Evolutionary conservation across 164 flowering plant genomes (phyloP).

Genomic region (Paratinospora sagittata): DNA sequence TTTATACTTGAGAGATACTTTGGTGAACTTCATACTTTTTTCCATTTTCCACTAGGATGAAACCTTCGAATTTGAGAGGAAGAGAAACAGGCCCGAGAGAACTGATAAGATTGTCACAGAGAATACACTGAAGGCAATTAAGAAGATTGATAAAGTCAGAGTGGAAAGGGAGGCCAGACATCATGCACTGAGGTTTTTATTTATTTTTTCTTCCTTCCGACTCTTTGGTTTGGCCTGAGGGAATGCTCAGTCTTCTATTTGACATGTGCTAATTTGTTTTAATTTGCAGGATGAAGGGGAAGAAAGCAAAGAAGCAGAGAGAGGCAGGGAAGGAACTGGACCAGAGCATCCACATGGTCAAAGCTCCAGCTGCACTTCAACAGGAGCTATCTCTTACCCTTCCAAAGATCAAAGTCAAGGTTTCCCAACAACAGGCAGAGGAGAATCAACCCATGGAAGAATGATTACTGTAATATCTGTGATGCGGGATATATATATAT

Average conservation of each 20-base stretch:
- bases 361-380: conserved; percentile 39
- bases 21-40: not conserved
- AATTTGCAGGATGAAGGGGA: conserved; percentile 22
- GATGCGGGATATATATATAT: too few species aligned
- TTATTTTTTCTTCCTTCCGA: not conserved
- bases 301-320: conserved; percentile 18
- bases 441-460: conserved; percentile 56
- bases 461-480: conserved; percentile 20
- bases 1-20: too few species aligned
- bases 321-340: conserved; percentile 41
- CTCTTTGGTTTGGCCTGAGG: too few species aligned
- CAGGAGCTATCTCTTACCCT: conserved; percentile 41
- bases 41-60: conserved; percentile 17
- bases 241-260: not conserved
- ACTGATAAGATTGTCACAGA: conserved; percentile 21
- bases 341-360: conserved; percentile 49
- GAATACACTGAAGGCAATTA: conserved; percentile 29
- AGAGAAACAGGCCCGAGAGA: conserved; percentile 29
- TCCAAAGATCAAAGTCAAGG: conserved; percentile 25
- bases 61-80: conserved; percentile 31
- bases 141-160: conserved; percentile 23
- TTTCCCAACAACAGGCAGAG: conserved; percentile 26
- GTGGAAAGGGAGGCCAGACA: conserved; percentile 16
- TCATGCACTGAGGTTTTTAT: conserved; percentile 17
- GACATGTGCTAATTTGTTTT: too few species aligned